Conservation (phyloP, 257 asterid species). For the Coffea eugenioides region DNA sequence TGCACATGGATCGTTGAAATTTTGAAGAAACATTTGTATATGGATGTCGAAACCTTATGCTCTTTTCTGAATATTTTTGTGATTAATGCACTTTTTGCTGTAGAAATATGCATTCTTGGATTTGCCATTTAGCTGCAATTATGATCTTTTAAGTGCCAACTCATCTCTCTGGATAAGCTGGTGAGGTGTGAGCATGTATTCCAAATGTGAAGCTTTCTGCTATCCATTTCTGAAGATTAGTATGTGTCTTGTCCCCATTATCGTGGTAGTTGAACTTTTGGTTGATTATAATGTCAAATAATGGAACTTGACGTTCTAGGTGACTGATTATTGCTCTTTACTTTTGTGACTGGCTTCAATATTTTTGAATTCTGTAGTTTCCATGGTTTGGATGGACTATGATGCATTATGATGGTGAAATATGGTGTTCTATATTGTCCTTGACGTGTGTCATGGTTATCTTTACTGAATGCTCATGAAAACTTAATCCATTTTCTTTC, state of each 20-base stretch:
- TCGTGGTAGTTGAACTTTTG: too few relatives aligned
- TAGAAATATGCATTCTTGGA: too few relatives aligned
- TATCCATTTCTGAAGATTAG: background rate
- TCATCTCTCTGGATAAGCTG: too few relatives aligned
- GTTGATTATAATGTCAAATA: background rate
- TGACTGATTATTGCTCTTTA: background rate
- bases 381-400: background rate
- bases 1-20: background rate
- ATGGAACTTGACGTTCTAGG: background rate
- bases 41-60: background rate
- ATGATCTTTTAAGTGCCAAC: too few relatives aligned
- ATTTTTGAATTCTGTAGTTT: background rate
- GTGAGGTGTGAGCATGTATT: background rate
- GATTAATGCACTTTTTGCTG: too few relatives aligned
- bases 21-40: background rate
- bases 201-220: background rate
- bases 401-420: background rate
- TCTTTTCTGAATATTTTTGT: too few relatives aligned
- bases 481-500: constrained; percentile 24
- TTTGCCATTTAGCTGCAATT: too few relatives aligned
- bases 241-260: too few relatives aligned
- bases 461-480: constrained; percentile 4
- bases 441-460: background rate
- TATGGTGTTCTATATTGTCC: background rate
- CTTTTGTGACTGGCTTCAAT: background rate